Base-by-base conservation (phyloP, 2,329 filamentous ascomycete genomes). In the Alternaria ventricosa region DNA sequence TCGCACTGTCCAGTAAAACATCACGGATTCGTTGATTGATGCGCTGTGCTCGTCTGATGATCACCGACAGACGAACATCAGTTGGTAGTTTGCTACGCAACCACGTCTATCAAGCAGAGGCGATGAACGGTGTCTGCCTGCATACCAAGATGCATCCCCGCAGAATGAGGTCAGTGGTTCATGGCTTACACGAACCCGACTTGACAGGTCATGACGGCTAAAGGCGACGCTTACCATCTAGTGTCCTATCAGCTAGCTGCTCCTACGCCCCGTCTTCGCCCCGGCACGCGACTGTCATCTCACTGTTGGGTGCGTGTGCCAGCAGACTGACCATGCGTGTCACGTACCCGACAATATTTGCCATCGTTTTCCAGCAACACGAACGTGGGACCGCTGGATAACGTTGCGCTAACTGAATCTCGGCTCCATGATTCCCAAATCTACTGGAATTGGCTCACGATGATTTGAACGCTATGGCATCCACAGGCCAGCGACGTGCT, bases 171-270 rank as follows among this genome's bases (percentile, higher is more conserved):
- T 65, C 65, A 65, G 59, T 53, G 45, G 45, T 55, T 56, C 22
- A 45, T 55, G 28, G 30, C 56, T 53, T 45, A 55, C 46, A 58
- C 49, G 54, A 64, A 57, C 44, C 58, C 57, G 55, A 57, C 60
- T 64, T 54, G 67, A 62, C 63, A 57, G 61, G 55, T 57, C 56
- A 57, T 60, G 47, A 56, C 61, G 65, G 66, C 68, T 69, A 68
- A 47, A 44, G 59, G 54, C 61, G 60, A 56, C 53, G 50, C 61
- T 69, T 67, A 66, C 59, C 54, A 43, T 23, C 55, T 70, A 67
- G 59, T 57, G 60, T 22, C 67, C 70, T 67, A 66, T 59, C 57
- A 62, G 55, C 63, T 61, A 47, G 20, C 41, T 51, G 66, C 59
- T 25, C 50, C 49, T 43, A 41, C 54, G 62, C 66, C 71, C 65